A percentile compares a stretch with the other conserved stretches of the same genome.
phyloP scores from a whole-genome alignment of 2,329 filamentous ascomycete genomes.

The Sarocladium kiliense region DNA sequence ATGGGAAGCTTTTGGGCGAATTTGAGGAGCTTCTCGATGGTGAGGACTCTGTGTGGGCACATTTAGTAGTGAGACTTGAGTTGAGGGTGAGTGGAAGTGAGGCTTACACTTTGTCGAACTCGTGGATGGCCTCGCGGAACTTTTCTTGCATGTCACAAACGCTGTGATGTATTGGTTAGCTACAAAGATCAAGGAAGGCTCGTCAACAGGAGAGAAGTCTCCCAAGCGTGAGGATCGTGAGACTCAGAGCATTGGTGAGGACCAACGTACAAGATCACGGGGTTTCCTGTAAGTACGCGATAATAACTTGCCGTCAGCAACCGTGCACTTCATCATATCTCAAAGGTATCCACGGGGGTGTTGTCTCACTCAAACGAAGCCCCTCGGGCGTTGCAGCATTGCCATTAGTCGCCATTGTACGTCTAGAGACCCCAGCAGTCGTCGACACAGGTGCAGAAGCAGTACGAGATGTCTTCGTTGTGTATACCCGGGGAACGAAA shows the following conservation, averaged over 20 bases:
- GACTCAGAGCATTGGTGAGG: not conserved
- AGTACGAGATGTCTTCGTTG: not conserved
- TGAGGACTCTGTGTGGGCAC: conserved; percentile 50
- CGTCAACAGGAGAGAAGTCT: too few relatives aligned
- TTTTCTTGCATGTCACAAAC: conserved; percentile 95
- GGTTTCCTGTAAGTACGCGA: conserved; percentile 40
- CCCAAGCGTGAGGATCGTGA: too few relatives aligned
- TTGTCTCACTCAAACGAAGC: conserved; percentile 30
- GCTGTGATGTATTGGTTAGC: conserved; percentile 39
- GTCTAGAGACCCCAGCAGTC: not conserved
- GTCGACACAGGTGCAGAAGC: not conserved
- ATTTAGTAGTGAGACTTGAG: too few relatives aligned
- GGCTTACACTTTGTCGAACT: conserved; percentile 74
- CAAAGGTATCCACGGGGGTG: too few relatives aligned
- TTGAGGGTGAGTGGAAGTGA: too few relatives aligned
- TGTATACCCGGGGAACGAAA: not conserved
- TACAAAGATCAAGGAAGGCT: too few relatives aligned
- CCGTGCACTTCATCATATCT: not conserved
- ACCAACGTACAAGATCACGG: conserved; percentile 43
- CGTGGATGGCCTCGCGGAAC: conserved; percentile 76
- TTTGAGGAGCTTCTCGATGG: conserved; percentile 62
- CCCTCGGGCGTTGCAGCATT: not conserved
- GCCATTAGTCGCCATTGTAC: not conserved
- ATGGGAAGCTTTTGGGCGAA: conserved; percentile 62
- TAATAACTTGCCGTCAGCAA: too few relatives aligned